Conservation (phyloP, 2,329 filamentous ascomycete genomes). For the Calonectria leucothoes region DNA sequence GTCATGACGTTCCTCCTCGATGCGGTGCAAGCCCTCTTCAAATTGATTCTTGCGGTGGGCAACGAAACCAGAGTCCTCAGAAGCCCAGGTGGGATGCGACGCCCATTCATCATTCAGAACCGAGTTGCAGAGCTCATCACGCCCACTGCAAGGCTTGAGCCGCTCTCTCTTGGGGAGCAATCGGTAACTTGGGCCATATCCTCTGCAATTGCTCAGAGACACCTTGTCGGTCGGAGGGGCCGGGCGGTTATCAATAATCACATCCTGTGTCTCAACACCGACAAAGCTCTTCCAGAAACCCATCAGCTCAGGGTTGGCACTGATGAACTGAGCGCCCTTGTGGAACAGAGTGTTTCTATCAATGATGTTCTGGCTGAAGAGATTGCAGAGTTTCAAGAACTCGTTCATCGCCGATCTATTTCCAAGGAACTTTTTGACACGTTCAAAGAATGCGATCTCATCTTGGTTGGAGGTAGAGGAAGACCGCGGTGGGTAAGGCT, state of each 20-base stretch:
- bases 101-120: conserved; percentile 99
- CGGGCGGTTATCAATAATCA: conserved; percentile 82
- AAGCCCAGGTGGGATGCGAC: conserved; percentile 98
- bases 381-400: conserved; percentile 95
- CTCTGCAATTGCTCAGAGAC: conserved; percentile 94
- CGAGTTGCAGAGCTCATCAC: conserved; percentile 92
- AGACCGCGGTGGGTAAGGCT: conserved; percentile 83
- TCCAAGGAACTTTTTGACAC: conserved; percentile 94
- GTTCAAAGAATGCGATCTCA: conserved; percentile 93
- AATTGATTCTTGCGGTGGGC: conserved; percentile 97
- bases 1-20: conserved; percentile 97
- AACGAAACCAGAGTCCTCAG: conserved; percentile 97
- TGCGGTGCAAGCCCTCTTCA: conserved; percentile 93
- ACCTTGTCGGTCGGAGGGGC: conserved; percentile 82
- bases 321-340: conserved; percentile 87
- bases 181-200: conserved; percentile 95
- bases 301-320: conserved; percentile 89
- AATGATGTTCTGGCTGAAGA: conserved; percentile 94
- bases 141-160: conserved; percentile 90
- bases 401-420: conserved; percentile 95
- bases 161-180: conserved; percentile 91
- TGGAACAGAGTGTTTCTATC: conserved; percentile 85
- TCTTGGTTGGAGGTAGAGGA: conserved; percentile 82
- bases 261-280: conserved; percentile 79
- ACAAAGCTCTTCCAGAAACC: conserved; percentile 89